A percentile compares a stretch with the other conserved stretches of the same genome.
phyloP scores from a whole-genome alignment of 768 basidiomycete genomes.

The Trametes sanguinea region DNA sequence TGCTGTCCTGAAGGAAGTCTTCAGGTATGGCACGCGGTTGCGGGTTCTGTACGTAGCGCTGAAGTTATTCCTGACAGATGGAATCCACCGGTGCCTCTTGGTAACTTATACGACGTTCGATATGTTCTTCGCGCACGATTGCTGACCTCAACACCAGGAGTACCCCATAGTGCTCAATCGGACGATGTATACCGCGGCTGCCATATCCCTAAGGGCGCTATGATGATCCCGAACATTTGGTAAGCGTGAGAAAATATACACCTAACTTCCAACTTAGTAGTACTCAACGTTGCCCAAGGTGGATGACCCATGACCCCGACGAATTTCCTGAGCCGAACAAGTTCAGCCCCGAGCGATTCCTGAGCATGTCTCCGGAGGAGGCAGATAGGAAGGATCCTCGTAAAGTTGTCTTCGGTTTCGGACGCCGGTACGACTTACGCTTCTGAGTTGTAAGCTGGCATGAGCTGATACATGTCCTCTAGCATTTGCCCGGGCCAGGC shows the following conservation, averaged over 20 bases:
- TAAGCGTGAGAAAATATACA: not conserved
- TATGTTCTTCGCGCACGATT: not conserved
- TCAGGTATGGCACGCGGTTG: constrained; percentile 15
- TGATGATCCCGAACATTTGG: constrained; percentile 29
- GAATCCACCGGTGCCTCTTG: constrained; percentile 21
- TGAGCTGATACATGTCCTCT: not conserved
- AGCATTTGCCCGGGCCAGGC: constrained; percentile 31
- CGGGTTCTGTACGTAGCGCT: constrained; percentile 9
- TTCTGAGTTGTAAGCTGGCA: not conserved
- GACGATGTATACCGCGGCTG: constrained; percentile 30
- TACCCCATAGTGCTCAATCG: constrained; percentile 23
- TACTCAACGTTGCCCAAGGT: constrained; percentile 11
- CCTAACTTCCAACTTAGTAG: no score
- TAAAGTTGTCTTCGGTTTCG: constrained; percentile 24
- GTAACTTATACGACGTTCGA: constrained; percentile 1
- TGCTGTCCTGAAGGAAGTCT: constrained; percentile 24
- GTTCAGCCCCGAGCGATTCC: constrained; percentile 28
- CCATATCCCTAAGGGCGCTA: constrained; percentile 23
- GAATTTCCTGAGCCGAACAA: constrained; percentile 25
- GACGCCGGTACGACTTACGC: constrained; percentile 16
- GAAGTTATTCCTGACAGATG: constrained; percentile 14
- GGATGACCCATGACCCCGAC: constrained; percentile 21
- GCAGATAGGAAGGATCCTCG: constrained; percentile 8
- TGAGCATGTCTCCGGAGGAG: constrained; percentile 12
- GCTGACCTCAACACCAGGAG: constrained; percentile 1